These are phyloP conservation scores for Amauroascus verrucosus DNA, from an alignment of 2,329 filamentous ascomycete genomes.

Conservation along the genomic window DNA sequence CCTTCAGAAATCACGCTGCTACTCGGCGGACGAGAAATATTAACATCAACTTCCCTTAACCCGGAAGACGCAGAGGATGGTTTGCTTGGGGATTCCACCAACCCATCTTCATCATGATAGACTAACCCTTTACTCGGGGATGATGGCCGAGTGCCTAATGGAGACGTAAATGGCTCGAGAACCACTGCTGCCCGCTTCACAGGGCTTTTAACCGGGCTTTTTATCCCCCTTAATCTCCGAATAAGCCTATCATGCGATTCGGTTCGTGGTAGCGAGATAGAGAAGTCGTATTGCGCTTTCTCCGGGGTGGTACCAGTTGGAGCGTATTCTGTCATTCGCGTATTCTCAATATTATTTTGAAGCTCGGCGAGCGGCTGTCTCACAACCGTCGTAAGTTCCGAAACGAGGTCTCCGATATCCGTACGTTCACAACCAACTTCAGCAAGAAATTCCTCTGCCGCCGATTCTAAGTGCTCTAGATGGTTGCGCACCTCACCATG, in stretches of 20 bases:
- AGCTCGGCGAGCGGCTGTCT: conserved; percentile 62
- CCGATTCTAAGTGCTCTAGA: conserved; percentile 57
- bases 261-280: conserved; percentile 67
- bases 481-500: conserved; percentile 61
- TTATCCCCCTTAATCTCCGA: conserved; percentile 39
- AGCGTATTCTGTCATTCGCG: conserved; percentile 65
- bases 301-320: conserved; percentile 79
- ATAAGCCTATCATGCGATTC: conserved; percentile 50
- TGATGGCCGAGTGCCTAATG: conserved; percentile 18
- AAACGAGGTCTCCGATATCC: conserved; percentile 51
- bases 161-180: conserved; percentile 18
- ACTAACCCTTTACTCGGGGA: conserved; percentile 44
- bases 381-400: conserved; percentile 49
- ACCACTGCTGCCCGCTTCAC: conserved; percentile 19
- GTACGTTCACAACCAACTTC: conserved; percentile 55
- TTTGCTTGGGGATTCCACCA: conserved; percentile 21
- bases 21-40: conserved; percentile 32
- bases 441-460: conserved; percentile 57
- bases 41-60: conserved; percentile 45
- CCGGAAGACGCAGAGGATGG: conserved; percentile 30
- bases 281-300: conserved; percentile 71
- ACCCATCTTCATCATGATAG: conserved; percentile 41
- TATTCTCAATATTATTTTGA: conserved; percentile 55
- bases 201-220: conserved; percentile 20
- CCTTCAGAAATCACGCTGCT: conserved; percentile 11